These are phyloP conservation scores for Lachnellula willkommii DNA, from an alignment of 2,329 filamentous ascomycete species.

Conservation along the genomic window DNA sequence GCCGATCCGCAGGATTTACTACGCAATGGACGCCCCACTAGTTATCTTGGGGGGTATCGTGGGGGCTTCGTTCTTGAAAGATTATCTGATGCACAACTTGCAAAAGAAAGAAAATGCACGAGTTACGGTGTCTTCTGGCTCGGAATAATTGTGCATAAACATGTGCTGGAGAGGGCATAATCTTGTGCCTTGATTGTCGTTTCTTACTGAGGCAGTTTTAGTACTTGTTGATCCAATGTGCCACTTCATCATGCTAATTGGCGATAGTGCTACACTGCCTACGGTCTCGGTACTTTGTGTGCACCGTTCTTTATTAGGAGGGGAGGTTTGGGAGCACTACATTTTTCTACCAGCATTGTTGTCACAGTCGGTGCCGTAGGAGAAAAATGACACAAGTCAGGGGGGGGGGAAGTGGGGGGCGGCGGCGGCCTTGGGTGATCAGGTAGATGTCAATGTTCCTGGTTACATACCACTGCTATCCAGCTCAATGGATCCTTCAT, in stretches of 20 bases:
- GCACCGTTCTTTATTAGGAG: not conserved
- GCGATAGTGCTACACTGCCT: too few relatives aligned
- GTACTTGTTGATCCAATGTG: too few relatives aligned
- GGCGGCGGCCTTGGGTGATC: conserved; percentile 6
- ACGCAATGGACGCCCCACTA: conserved; percentile 10
- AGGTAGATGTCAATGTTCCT: not conserved
- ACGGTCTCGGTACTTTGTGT: too few relatives aligned
- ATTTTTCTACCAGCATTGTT: conserved; percentile 9
- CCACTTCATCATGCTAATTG: too few relatives aligned
- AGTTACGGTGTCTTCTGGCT: conserved; percentile 4
- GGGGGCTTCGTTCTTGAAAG: conserved; percentile 10
- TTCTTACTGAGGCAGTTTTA: too few relatives aligned
- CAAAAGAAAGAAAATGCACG: conserved; percentile 12
- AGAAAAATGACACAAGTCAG: conserved; percentile 12
- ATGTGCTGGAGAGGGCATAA: too few relatives aligned
- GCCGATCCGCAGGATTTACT: conserved; percentile 12
- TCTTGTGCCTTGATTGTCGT: too few relatives aligned
- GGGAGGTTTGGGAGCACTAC: conserved; percentile 2
- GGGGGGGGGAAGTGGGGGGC: conserved; percentile 6
- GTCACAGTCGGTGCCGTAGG: conserved; percentile 11
- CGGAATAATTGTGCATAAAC: too few relatives aligned
- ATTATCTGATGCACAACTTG: conserved; percentile 11
- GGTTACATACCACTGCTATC: conserved; percentile 2
- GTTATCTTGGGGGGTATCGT: not conserved
- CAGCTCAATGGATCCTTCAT: conserved; percentile 4